phyloP scores from a whole-genome alignment of 805 yeast species.

The Saccharomycopsis selenospora region DNA sequence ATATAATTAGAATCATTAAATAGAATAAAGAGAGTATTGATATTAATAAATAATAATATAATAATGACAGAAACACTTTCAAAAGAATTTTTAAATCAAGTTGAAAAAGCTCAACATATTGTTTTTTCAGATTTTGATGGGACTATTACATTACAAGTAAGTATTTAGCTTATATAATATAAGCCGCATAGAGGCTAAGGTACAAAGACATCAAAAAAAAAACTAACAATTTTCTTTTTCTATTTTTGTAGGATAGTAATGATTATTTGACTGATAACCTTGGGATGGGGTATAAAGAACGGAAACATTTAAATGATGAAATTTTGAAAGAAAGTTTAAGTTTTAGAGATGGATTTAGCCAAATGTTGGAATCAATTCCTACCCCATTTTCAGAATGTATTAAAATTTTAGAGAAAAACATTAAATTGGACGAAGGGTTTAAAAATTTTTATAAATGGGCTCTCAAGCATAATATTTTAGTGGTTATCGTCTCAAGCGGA shows the following conservation, averaged over 20 bases:
- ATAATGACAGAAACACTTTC: conserved; percentile 1
- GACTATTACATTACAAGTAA: conserved; percentile 76
- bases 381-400: conserved; percentile 80
- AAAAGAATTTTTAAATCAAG: conserved; percentile 5
- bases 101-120: conserved; percentile 32
- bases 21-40: too few relatives aligned
- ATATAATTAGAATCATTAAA: too few relatives aligned
- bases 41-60: too few relatives aligned
- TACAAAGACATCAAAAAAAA: neutral
- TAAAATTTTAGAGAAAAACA: conserved; percentile 53
- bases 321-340: conserved; percentile 61
- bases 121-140: conserved; percentile 98
- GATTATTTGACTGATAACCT: conserved; percentile 82
- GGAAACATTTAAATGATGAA: conserved; percentile 61
- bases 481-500: conserved; percentile 85
- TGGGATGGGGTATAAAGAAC: conserved; percentile 72
- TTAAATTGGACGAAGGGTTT: conserved; percentile 87
- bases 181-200: too few relatives aligned
- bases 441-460: conserved; percentile 77
- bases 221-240: neutral
- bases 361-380: conserved; percentile 65
- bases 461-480: conserved; percentile 60
- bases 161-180: too few relatives aligned
- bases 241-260: conserved; percentile 56
- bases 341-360: conserved; percentile 76